Percentiles rank a stretch among this genome's conserved stretches.
These are phyloP conservation scores for Penicillium ochrochloron DNA, from an alignment of 495 filamentous ascomycete species.

Conservation along the genomic window DNA sequence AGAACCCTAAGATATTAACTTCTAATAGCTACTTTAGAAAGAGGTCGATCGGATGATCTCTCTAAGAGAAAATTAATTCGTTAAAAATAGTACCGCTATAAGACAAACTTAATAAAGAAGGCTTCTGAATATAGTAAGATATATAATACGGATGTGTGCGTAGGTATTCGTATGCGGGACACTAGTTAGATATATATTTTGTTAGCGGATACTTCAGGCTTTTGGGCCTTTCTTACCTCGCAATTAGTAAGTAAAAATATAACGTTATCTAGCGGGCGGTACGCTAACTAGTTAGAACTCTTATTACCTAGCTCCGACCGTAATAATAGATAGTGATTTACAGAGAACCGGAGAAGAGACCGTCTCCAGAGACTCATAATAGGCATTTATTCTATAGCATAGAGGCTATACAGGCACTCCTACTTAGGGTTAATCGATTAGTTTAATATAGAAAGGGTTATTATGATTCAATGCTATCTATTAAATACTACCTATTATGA, in stretches of 20 bases:
- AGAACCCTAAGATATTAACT: background rate
- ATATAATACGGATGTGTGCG: background rate
- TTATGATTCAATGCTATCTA: too few relatives aligned
- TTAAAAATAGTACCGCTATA: background rate
- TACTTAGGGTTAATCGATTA: too few relatives aligned
- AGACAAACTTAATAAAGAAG: too few relatives aligned
- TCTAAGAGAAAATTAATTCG: background rate
- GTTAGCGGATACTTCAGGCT: background rate
- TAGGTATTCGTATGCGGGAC: background rate
- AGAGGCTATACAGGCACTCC: slow-evolving; percentile 3
- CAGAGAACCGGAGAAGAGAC: slow-evolving; percentile 2
- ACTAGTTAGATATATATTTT: slow-evolving; percentile 3
- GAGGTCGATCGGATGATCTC: background rate
- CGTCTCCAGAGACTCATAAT: background rate
- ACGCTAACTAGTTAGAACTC: background rate
- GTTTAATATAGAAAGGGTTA: too few relatives aligned
- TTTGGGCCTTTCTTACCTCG: slow-evolving; percentile 3
- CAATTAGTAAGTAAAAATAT: slow-evolving; percentile 1
- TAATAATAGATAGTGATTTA: slow-evolving; percentile 5
- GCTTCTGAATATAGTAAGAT: background rate
- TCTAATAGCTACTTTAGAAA: background rate
- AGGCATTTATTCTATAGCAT: background rate
- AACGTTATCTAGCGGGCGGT: background rate
- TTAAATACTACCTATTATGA: too few relatives aligned
- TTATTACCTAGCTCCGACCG: background rate